Percentiles rank a stretch among this genome's conserved stretches.
Conservation (phyloP, 2,329 filamentous ascomycete species). For the Pseudogymnoascus sp. region DNA sequence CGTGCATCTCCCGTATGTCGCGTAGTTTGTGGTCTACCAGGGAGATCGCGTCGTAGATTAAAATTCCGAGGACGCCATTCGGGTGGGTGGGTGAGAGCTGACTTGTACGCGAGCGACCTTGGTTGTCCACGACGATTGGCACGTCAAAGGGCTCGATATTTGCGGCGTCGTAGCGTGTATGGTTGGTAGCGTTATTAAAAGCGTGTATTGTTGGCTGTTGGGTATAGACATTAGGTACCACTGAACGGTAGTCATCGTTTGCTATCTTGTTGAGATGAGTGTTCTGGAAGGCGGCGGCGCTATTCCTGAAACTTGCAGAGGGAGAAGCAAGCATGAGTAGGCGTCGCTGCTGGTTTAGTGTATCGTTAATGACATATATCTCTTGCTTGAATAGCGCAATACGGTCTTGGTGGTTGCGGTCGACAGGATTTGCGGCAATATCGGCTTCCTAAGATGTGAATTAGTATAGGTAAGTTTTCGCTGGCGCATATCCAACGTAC, state of each 20-base stretch:
- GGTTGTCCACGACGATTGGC: neutral
- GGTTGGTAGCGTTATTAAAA: neutral
- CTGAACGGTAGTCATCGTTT: neutral
- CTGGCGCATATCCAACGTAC: conserved; percentile 14
- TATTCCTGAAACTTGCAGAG: conserved; percentile 6
- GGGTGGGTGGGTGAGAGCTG: conserved; percentile 14
- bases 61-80: conserved; percentile 20
- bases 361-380: conserved; percentile 21
- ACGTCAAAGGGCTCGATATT: neutral
- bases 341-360: conserved; percentile 18
- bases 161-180: conserved; percentile 3
- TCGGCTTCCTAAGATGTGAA: conserved; percentile 18
- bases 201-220: neutral
- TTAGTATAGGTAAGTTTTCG: neutral
- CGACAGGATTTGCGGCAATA: conserved; percentile 21
- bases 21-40: conserved; percentile 20
- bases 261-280: neutral
- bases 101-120: neutral
- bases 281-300: neutral
- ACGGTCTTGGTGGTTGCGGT: conserved; percentile 21
- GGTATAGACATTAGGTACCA: neutral
- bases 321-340: conserved; percentile 12
- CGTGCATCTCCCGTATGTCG: conserved; percentile 20
- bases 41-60: conserved; percentile 19
- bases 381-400: conserved; percentile 23